A percentile compares a stretch with the other conserved stretches of the same genome.
Evolutionary conservation across 257 asterid genomes (phyloP).

Genomic region (Przewalskia tangutica): DNA sequence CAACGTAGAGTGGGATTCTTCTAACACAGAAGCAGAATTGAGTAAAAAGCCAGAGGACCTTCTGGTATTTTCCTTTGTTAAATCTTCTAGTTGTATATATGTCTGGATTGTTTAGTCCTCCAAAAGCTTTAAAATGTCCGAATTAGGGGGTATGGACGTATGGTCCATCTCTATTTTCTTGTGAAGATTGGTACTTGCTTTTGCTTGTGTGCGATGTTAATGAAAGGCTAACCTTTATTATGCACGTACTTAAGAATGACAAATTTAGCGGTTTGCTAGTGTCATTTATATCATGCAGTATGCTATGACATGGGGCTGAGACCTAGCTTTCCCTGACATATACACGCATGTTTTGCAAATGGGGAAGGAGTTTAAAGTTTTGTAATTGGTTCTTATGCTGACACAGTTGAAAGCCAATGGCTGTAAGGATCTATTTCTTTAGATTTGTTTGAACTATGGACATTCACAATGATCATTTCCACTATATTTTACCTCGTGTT

Average conservation of each 20-base stretch:
- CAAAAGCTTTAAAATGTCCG: not conserved
- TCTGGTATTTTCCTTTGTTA: constrained; percentile 39
- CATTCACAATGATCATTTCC: not conserved
- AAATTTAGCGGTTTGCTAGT: not conserved
- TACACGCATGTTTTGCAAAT: not conserved
- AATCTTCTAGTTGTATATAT: not conserved
- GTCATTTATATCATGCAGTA: not conserved
- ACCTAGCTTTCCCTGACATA: not conserved
- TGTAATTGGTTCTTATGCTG: no score
- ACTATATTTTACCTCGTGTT: not conserved
- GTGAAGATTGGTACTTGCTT: not conserved
- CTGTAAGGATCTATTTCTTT: not conserved
- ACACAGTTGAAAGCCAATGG: not conserved
- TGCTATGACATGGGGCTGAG: not conserved
- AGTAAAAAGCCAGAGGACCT: constrained; percentile 84
- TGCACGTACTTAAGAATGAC: not conserved
- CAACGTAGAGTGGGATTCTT: constrained; percentile 62
- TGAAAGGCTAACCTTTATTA: not conserved
- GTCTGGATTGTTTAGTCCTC: not conserved
- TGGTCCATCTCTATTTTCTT: not conserved
- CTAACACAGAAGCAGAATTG: constrained; percentile 65
- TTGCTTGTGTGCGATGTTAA: not conserved
- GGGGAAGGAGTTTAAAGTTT: no score
- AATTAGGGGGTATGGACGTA: not conserved
- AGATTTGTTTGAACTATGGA: not conserved